These are phyloP conservation scores for Solanum boliviense DNA, from an alignment of 257 asterid genomes.

Conservation along the genomic window DNA sequence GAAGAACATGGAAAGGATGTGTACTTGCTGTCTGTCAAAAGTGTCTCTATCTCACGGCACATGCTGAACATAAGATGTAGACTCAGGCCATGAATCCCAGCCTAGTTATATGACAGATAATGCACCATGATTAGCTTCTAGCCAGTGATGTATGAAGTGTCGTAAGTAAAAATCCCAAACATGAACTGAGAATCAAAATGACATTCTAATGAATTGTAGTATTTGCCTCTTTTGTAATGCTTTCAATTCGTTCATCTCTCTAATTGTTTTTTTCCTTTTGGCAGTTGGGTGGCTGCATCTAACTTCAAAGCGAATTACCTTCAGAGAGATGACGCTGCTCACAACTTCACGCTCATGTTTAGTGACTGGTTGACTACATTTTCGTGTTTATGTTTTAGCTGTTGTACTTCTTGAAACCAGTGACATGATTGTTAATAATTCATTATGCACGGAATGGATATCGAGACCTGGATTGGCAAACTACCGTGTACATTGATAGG, in stretches of 20 bases:
- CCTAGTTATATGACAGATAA: neutral
- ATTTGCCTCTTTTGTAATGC: neutral
- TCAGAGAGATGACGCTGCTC: neutral
- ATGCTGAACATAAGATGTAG: neutral
- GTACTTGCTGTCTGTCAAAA: neutral
- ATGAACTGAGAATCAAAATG: neutral
- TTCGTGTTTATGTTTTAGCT: neutral
- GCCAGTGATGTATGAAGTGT: neutral
- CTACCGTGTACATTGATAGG: neutral
- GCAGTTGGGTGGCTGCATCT: constrained; percentile 90
- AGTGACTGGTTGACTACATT: neutral
- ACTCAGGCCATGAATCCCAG: neutral
- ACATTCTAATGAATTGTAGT: neutral
- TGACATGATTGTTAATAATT: neutral
- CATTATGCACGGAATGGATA: neutral
- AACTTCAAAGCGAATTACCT: constrained; percentile 5
- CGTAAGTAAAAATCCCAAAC: neutral
- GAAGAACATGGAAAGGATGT: neutral
- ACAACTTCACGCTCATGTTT: neutral
- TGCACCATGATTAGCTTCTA: neutral
- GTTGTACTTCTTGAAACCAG: neutral
- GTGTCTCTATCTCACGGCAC: neutral
- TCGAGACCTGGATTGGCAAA: neutral
- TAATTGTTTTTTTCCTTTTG: constrained; percentile 2
- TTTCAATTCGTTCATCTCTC: neutral